phyloP scores from a whole-genome alignment of 495 filamentous ascomycete genomes.

The Apiosordaria backusii region DNA sequence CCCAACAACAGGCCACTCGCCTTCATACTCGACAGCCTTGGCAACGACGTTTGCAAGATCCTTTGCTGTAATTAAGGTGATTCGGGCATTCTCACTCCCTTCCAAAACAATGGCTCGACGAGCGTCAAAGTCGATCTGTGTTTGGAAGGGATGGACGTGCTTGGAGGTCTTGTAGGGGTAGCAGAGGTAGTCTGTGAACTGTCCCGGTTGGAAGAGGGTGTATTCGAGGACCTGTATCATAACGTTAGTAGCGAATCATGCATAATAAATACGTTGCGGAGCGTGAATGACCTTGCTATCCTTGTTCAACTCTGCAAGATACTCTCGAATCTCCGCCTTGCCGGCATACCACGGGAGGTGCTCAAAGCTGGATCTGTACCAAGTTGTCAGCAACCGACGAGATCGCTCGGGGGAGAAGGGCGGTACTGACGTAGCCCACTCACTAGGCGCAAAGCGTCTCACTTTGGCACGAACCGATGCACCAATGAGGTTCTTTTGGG shows the following conservation, averaged over 20 bases:
- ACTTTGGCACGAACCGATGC: constrained; percentile 50
- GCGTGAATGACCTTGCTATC: constrained; percentile 7
- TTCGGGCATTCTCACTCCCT: constrained; percentile 37
- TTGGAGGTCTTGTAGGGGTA: constrained; percentile 44
- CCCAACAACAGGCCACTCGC: constrained; percentile 14
- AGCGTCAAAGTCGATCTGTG: constrained; percentile 44
- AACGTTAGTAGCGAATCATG: constrained; percentile 10
- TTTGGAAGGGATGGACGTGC: constrained; percentile 41
- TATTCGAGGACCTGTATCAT: constrained; percentile 52
- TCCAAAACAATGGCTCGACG: constrained; percentile 45
- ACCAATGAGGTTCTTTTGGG: constrained; percentile 49
- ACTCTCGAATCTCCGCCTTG: constrained; percentile 45
- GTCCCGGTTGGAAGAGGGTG: constrained; percentile 52
- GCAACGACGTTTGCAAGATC: constrained; percentile 42
- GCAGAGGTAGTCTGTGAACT: constrained; percentile 52
- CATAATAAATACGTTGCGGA: not conserved
- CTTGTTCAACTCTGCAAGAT: constrained; percentile 36
- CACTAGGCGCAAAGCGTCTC: constrained; percentile 51
- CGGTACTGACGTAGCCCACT: constrained; percentile 31
- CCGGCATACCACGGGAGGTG: constrained; percentile 46
- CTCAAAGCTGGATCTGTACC: constrained; percentile 17
- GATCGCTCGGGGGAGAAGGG: not conserved
- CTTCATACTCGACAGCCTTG: constrained; percentile 13
- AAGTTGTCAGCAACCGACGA: not conserved
- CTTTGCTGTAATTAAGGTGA: constrained; percentile 46